phyloP scores from a whole-genome alignment of 257 asterid species.

The Eucommia ulmoides region DNA sequence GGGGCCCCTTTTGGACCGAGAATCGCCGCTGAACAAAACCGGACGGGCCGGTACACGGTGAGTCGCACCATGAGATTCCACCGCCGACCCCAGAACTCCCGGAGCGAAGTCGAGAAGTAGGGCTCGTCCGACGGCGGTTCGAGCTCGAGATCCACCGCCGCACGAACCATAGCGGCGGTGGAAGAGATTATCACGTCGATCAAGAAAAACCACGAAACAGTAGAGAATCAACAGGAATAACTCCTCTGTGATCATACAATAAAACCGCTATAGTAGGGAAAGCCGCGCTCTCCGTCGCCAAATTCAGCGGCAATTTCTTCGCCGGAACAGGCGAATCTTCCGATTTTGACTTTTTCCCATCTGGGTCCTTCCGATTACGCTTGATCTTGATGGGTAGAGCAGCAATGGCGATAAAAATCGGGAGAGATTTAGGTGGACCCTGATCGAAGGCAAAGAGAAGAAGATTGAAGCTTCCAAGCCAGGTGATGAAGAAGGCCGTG shows the following conservation, averaged over 20 bases:
- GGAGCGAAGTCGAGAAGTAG: too few species aligned
- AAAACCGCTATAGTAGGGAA: background rate
- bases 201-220: too few species aligned
- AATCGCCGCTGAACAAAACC: slow-evolving; percentile 7
- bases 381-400: slow-evolving; percentile 35
- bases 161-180: too few species aligned
- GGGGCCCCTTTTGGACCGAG: slow-evolving; percentile 23
- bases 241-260: slow-evolving; percentile 6
- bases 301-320: slow-evolving; percentile 17
- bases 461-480: slow-evolving; percentile 45
- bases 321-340: too few species aligned
- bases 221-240: slow-evolving; percentile 10
- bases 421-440: slow-evolving; percentile 36
- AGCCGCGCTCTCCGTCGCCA: slow-evolving; percentile 20
- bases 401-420: slow-evolving; percentile 28
- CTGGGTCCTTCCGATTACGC: slow-evolving; percentile 3
- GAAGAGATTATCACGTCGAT: too few species aligned
- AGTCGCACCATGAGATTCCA: slow-evolving; percentile 25
- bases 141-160: too few species aligned
- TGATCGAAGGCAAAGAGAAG: slow-evolving; percentile 46
- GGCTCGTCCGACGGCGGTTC: too few species aligned
- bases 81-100: too few species aligned
- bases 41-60: slow-evolving; percentile 38
- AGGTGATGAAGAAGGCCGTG: slow-evolving; percentile 34
- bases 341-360: too few species aligned